Evolutionary conservation across 139 green algal species (phyloP).

Genomic region (Chlamydomonas schloesseri): DNA sequence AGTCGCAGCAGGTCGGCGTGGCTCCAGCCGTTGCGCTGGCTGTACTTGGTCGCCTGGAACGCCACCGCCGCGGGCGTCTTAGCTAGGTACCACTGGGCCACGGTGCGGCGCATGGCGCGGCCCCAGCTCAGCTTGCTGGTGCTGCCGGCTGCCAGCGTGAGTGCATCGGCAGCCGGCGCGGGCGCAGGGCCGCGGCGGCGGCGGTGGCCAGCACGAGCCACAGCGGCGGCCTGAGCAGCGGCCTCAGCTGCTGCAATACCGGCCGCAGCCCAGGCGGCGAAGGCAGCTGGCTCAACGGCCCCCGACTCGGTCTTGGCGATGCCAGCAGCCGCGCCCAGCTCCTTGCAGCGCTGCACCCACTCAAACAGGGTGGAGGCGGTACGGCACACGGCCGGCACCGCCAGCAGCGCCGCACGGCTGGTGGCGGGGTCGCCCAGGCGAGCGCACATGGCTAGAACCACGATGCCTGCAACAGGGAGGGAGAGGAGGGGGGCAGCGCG

Average conservation of each 20-base stretch:
- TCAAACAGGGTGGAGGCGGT: conserved; percentile 45
- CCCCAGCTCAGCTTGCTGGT: conserved; percentile 23
- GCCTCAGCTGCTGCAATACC: background rate
- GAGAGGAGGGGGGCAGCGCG: too few species aligned
- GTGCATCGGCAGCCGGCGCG: background rate
- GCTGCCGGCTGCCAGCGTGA: background rate
- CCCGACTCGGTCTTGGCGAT: too few species aligned
- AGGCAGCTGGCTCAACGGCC: too few species aligned
- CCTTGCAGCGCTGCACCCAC: conserved; percentile 37
- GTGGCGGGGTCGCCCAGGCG: conserved; percentile 22
- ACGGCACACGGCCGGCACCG: conserved; percentile 40
- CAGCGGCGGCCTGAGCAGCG: background rate
- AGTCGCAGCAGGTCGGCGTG: conserved; percentile 39
- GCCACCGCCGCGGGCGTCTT: conserved; percentile 13
- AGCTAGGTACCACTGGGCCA: conserved; percentile 23
- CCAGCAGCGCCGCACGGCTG: conserved; percentile 14
- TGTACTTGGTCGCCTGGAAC: conserved; percentile 45
- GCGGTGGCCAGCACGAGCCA: too few species aligned
- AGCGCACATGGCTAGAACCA: conserved; percentile 36
- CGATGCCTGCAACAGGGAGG: background rate
- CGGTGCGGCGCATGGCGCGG: conserved; percentile 16
- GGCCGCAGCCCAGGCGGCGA: background rate
- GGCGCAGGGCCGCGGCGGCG: background rate
- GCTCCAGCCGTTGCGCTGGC: conserved; percentile 36
- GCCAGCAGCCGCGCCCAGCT: conserved; percentile 4